A percentile compares a stretch with the other conserved stretches of the same genome.
phyloP scores from a whole-genome alignment of 2,329 filamentous ascomycete species.

The Diaporthe sp. region DNA sequence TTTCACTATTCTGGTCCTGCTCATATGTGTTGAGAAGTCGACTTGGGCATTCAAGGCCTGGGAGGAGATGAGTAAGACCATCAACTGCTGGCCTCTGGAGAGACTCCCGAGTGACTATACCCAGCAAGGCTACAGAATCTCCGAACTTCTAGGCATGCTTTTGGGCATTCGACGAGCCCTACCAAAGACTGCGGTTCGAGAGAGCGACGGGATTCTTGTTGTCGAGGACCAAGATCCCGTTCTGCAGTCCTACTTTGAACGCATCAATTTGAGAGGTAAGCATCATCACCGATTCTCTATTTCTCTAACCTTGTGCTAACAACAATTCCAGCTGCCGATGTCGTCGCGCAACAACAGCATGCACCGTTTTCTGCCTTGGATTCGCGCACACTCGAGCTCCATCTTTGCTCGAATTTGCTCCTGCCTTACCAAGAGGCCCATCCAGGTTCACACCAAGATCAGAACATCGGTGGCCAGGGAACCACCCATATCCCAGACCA shows the following conservation, averaged over 20 bases:
- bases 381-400: constrained; percentile 60
- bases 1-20: constrained; percentile 71
- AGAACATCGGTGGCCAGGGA: background rate
- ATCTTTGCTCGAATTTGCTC: constrained; percentile 59
- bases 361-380: constrained; percentile 64
- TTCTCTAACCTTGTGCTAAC: constrained; percentile 34
- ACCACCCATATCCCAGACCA: background rate
- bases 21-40: constrained; percentile 76
- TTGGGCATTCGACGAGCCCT: constrained; percentile 71
- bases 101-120: constrained; percentile 68
- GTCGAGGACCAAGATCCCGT: constrained; percentile 60
- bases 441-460: constrained; percentile 10
- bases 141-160: constrained; percentile 71
- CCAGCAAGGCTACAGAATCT: constrained; percentile 70
- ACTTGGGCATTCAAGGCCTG: constrained; percentile 78
- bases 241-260: constrained; percentile 66
- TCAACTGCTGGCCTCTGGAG: constrained; percentile 71
- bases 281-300: constrained; percentile 32
- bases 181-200: constrained; percentile 62
- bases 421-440: constrained; percentile 44
- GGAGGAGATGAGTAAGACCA: constrained; percentile 66
- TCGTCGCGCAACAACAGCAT: constrained; percentile 62
- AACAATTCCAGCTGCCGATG: constrained; percentile 49
- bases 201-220: constrained; percentile 61
- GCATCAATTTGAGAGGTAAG: constrained; percentile 70